phyloP scores from a whole-genome alignment of 2,329 filamentous ascomycete species.

The Juglanconis juglandina region DNA sequence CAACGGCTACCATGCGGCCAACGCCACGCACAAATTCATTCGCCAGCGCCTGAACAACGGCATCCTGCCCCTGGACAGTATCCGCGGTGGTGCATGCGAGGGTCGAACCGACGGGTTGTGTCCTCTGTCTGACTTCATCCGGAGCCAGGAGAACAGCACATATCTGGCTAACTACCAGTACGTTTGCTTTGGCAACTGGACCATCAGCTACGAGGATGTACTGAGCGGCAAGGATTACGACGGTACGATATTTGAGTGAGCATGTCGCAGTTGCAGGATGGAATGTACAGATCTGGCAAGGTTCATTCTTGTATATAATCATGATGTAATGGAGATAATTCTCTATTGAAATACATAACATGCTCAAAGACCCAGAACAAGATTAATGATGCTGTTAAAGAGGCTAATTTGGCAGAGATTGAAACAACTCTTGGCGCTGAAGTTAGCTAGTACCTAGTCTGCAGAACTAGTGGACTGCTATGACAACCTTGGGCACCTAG shows the following conservation, averaged over 20 bases:
- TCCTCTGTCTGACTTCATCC: slow-evolving; percentile 37
- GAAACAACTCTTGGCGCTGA: too few relatives aligned
- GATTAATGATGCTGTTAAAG: too few relatives aligned
- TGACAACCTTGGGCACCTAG: too few relatives aligned
- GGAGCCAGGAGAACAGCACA: slow-evolving; percentile 36
- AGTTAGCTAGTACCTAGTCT: too few relatives aligned
- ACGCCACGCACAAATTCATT: slow-evolving; percentile 43
- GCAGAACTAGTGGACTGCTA: too few relatives aligned
- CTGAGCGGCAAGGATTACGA: slow-evolving; percentile 40
- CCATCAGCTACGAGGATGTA: slow-evolving; percentile 29
- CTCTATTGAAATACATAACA: too few relatives aligned
- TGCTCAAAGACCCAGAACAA: too few relatives aligned
- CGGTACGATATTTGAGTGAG: slow-evolving; percentile 30
- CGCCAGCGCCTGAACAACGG: slow-evolving; percentile 48
- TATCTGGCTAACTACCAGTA: slow-evolving; percentile 43
- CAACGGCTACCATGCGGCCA: slow-evolving; percentile 42
- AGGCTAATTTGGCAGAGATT: too few relatives aligned
- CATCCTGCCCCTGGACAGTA: slow-evolving; percentile 43
- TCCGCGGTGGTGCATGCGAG: slow-evolving; percentile 42
- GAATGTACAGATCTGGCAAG: too few relatives aligned
- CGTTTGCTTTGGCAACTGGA: slow-evolving; percentile 47
- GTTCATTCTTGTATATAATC: too few relatives aligned
- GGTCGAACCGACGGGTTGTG: slow-evolving; percentile 44
- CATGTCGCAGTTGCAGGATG: too few relatives aligned
- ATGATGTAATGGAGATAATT: too few relatives aligned